Evolutionary conservation across 2,329 filamentous ascomycete genomes (phyloP), one percentile per base, ranked within the genome.

Genomic region (Dactylellina parvicollis): DNA sequence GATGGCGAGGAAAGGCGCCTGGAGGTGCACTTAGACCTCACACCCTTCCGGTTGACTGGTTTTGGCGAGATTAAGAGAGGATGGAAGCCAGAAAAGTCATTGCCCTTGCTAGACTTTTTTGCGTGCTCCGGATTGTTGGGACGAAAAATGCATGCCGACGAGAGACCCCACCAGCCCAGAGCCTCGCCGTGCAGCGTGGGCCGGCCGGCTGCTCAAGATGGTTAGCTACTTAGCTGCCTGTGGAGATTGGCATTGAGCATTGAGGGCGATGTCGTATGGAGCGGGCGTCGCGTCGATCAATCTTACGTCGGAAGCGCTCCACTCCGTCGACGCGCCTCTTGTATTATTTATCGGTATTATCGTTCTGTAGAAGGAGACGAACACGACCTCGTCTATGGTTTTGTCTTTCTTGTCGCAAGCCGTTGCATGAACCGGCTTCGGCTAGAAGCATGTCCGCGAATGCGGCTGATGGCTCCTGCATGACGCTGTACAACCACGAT

Each of bases 231-330:
- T 24, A 44, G 34, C 40, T 62, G 20, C 16, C 49, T 40, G 66
- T 71, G 66, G 66, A 71, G 56, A 71, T 71, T 49, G 28, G 66
- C 42, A 50, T n/a, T n/a, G n/a, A n/a, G n/a, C n/a, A n/a, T n/a
- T n/a, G n/a, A n/a, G n/a, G n/a, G n/a, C n/a, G n/a, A n/a, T n/a
- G n/a, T n/a, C n/a, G n/a, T n/a, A n/a, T n/a, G n/a, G 46, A 56
- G 56, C 4, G 18, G 47, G 47, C 20, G 38, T 60, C 46, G 55
- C 62, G 62, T 67, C 52, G 62, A 67, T 67, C 62, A 59, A 67
- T 59, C 46, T 34, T 56, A 56, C 34, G 30, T 32, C 28, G 32
- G 34, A 42, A 26, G 16, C 40, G 9, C 16, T 44, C 4, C 4
- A 3, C 4, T 4, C 16, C 40, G 16, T 20, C 16, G 20, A 20